Evolutionary conservation across 2,329 filamentous ascomycete species (phyloP), one percentile per base, ranked within the genome.

Genomic region (Thelonectria blattea): DNA sequence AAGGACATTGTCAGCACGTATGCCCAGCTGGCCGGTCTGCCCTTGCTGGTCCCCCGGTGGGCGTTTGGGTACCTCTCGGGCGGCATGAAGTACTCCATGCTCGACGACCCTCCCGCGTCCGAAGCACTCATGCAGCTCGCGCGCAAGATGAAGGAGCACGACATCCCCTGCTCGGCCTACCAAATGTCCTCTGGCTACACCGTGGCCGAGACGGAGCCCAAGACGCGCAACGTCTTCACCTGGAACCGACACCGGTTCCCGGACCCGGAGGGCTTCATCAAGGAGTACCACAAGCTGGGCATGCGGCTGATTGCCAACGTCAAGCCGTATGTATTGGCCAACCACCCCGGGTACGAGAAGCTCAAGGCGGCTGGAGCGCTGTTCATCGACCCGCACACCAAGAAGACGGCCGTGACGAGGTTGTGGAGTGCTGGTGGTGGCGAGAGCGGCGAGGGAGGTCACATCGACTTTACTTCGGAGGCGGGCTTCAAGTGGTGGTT

Each of bases 181-280:
- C 88, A 91, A 70, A 88, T 91, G 88, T 88, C 85, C 22, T 90
- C 87, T 0, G 89, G 89, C 0, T 91, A 91, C 71, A 91, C 88
- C 0, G 84, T 92, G 3, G 83, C 88, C 1, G 87, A 90, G 66
- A 80, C 78, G 0, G 83, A 86, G 56, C 89, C 89, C 1, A 90
- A 90, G 74, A 90, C 88, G 0, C 79, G 89, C 57, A 91, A 90
- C 61, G 88, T 91, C 3, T 89, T 75, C 37, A 77, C 87, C 0
- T 92, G 90, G 89, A 92, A 92, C 66, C 75, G 76, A 5, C 84
- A 90, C 68, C 83, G 89, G 0, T 92, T 92, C 70, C 88, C 89
- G 0, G 82, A 91, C 54, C 89, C 89, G 0, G 81, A 87, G 56
- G 83, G 75, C 0, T 91, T 88, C 74, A 83, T 88, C 32, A 76